Percentiles rank a stretch among this genome's conserved stretches.
phyloP scores from a whole-genome alignment of 2,329 filamentous ascomycete species.

The Myrmaecium sp. region DNA sequence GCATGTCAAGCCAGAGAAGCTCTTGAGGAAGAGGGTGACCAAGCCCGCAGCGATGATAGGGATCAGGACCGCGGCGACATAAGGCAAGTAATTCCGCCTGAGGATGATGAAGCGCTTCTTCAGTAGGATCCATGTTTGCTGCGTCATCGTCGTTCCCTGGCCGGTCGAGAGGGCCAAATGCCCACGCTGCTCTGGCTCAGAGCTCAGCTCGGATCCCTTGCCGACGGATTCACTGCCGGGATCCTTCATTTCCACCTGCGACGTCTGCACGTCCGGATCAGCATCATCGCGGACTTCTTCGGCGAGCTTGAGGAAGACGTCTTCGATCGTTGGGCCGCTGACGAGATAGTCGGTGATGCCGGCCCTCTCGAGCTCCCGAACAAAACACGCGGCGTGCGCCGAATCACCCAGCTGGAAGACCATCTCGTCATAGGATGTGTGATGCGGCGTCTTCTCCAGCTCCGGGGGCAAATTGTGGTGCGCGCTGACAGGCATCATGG shows the following conservation, averaged over 20 bases:
- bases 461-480: neutral
- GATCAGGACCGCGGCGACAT: conserved; percentile 55
- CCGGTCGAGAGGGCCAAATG: conserved; percentile 45
- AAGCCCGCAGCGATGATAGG: conserved; percentile 67
- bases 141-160: conserved; percentile 47
- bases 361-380: conserved; percentile 48
- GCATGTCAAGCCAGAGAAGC: conserved; percentile 33
- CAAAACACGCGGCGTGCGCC: conserved; percentile 51
- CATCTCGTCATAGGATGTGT: conserved; percentile 50
- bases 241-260: conserved; percentile 6
- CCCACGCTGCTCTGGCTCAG: conserved; percentile 14
- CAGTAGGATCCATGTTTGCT: conserved; percentile 60
- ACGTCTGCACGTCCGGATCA: conserved; percentile 12
- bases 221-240: too few relatives aligned
- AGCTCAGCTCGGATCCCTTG: conserved; percentile 10
- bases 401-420: conserved; percentile 59
- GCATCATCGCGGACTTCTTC: conserved; percentile 56
- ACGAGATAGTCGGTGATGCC: conserved; percentile 67
- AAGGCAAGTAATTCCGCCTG: conserved; percentile 61
- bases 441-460: conserved; percentile 6
- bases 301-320: conserved; percentile 75
- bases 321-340: conserved; percentile 77
- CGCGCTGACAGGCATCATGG: conserved; percentile 24
- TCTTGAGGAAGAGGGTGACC: conserved; percentile 57
- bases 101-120: conserved; percentile 62